phyloP scores from a whole-genome alignment of 1,284 basidiomycete genomes.

The Cryptococcus sp. region DNA sequence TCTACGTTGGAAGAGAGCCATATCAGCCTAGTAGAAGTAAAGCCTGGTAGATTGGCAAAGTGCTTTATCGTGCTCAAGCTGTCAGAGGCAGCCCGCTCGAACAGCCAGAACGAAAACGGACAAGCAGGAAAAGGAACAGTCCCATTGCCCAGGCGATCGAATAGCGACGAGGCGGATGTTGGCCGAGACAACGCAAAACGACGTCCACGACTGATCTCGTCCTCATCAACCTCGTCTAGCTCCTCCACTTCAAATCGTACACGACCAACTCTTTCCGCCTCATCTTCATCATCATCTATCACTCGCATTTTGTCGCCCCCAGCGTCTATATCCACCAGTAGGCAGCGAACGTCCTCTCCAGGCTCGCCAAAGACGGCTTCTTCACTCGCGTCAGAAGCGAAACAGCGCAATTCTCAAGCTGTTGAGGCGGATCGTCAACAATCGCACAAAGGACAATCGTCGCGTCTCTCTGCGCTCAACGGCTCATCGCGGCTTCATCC shows the following conservation, averaged over 20 bases:
- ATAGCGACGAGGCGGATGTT: not conserved
- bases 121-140: not conserved
- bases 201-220: constrained; percentile 5
- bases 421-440: too few relatives aligned
- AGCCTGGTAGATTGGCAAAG: constrained; percentile 27
- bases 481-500: too few relatives aligned
- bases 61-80: constrained; percentile 40
- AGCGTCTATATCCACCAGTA: not conserved
- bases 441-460: not conserved
- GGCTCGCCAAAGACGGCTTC: not conserved
- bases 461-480: not conserved
- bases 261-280: constrained; percentile 8
- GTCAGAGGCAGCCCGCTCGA: constrained; percentile 2
- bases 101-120: too few relatives aligned
- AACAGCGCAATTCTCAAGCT: too few relatives aligned
- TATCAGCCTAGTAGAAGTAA: not conserved
- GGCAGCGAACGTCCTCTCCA: constrained; percentile 3
- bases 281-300: constrained; percentile 4
- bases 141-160: not conserved
- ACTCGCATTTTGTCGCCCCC: not conserved
- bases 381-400: too few relatives aligned
- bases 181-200: not conserved
- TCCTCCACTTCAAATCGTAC: not conserved
- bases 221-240: not conserved
- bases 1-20: not conserved